Evolutionary conservation across 495 filamentous ascomycete species (phyloP), one percentile per base, ranked within the genome.

Genomic region (Neurospora sp.): DNA sequence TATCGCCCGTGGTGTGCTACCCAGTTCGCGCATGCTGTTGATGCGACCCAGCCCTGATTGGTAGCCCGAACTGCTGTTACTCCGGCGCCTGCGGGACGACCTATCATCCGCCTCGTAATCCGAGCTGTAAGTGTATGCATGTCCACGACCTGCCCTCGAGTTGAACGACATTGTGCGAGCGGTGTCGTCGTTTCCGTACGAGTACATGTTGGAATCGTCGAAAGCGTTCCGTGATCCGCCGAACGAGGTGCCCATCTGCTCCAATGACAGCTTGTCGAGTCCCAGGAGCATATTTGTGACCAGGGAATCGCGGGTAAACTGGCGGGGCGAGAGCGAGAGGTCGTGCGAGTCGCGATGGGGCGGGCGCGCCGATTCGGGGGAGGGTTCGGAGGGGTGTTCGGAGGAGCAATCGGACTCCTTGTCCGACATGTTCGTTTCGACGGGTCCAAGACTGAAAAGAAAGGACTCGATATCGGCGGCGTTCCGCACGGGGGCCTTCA

Each of bases 241-340:
- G 41, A 72, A 72, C 1, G 74, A 71, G 14, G 70, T 44, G 74
- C 81, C 82, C 22, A 83, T 79, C 75, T 86, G 86, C 6, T 87
- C 85, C 72, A 87, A 83, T 12, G 86, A 87, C 78, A 93, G 88
- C 82, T 93, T 91, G 81, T 96, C 93, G 72, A 98, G 88, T 20
- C 94, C 97, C 39, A 94, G 86, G 14, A 98, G 87, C 89, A 98
- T 93, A 77, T 97, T 94, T 80, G 94, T 92, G 59, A 98, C 91
- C 68, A 98, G 89, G 31, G 94, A 97, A 75, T 94, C 92, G 69
- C 94, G 89, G 38, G 90, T 90, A 74, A 91, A 89, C 78, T 94
- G 90, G 71, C 90, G 85, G 69, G 90, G 85, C 8, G 90, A 89
- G 69, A 97, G 83, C 40, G 93, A 94, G 69, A 97, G 84, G 80